Evolutionary conservation across 2,329 filamentous ascomycete genomes (phyloP).

Genomic region (Cercospora sp.): DNA sequence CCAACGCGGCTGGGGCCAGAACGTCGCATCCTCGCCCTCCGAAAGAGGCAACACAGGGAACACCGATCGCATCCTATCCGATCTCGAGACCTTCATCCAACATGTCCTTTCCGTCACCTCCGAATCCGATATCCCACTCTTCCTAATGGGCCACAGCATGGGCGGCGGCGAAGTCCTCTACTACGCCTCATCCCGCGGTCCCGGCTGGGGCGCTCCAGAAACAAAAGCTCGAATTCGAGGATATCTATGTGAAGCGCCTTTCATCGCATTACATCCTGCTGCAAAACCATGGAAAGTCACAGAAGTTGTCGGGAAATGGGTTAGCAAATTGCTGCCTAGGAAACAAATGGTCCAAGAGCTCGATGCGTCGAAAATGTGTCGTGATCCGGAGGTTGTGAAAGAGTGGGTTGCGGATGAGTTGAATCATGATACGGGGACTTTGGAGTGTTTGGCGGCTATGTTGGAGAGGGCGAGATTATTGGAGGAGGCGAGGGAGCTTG

Average conservation of each 20-base stretch:
- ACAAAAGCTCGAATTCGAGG: slow-evolving; percentile 65
- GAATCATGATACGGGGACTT: slow-evolving; percentile 79
- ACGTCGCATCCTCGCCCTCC: slow-evolving; percentile 66
- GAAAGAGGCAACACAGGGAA: slow-evolving; percentile 74
- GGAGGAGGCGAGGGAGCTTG: slow-evolving; percentile 54
- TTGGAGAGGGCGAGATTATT: slow-evolving; percentile 70
- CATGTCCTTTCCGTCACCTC: slow-evolving; percentile 26
- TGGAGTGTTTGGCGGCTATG: slow-evolving; percentile 76
- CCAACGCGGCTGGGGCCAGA: slow-evolving; percentile 85
- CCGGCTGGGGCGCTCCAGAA: slow-evolving; percentile 44
- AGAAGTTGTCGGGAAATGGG: slow-evolving; percentile 66
- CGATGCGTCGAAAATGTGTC: slow-evolving; percentile 62
- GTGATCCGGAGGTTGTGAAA: slow-evolving; percentile 64
- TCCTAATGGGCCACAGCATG: slow-evolving; percentile 90
- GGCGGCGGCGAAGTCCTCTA: slow-evolving; percentile 76
- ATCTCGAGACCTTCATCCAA: slow-evolving; percentile 74
- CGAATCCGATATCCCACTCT: slow-evolving; percentile 58
- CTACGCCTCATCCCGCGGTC: slow-evolving; percentile 45
- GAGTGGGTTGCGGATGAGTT: slow-evolving; percentile 66
- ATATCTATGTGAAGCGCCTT: slow-evolving; percentile 74
- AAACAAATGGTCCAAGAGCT: slow-evolving; percentile 68
- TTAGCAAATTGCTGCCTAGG: slow-evolving; percentile 65
- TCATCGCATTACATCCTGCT: slow-evolving; percentile 69
- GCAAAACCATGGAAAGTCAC: slow-evolving; percentile 64
- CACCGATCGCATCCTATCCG: slow-evolving; percentile 69